Base-by-base conservation (phyloP, 768 basidiomycete genomes). In the Lepiota venenata region DNA sequence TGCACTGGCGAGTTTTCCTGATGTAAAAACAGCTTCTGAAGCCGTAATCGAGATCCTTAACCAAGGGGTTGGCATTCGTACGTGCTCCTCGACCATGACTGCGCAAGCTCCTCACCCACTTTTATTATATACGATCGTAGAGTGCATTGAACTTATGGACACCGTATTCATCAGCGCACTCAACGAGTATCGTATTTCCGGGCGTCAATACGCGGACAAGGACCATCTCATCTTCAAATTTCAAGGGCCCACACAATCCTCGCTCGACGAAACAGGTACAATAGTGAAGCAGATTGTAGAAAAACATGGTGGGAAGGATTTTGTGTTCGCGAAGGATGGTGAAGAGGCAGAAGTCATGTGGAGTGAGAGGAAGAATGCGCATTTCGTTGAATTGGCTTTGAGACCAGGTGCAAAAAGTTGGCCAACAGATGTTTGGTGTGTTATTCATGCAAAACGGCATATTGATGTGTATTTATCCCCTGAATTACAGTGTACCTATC, bases 191-290 rank as follows among this genome's bases (percentile, higher is more conserved):
- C 81, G 81, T 60, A 75, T 70, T 57, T 84, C 80, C 4, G 66
- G 66, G 36, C 77, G 74, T 39, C 76, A 76, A 56, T 91, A 84
- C 69, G 79, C 80, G 1, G 81, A 79, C 50, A 73, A 71, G 22
- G 89, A 92, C 64, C 83, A 80, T 20, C 75, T 96, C 10, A 91
- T 93, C 72, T 88, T 96, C 79, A 92, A 93, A 67, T 84, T 96
- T 66, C 89, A 92, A 61, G 89, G 89, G 10, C 78, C 84, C 8
- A 79, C 84, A 1, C 70, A 73, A 1, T 69, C 76, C 1, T 77
- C 84, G 2, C 69, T 91, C 16, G 64, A 72, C 1, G 87, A 88
- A 59, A 83, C 84, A 0, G 81, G 85, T 0, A 69, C 71, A 6
- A 74, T 85, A 14, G 83, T 87, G 21, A 73, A 82, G 58, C 69